phyloP scores from a whole-genome alignment of 2,329 filamentous ascomycete genomes.

The Diplodia mutila region DNA sequence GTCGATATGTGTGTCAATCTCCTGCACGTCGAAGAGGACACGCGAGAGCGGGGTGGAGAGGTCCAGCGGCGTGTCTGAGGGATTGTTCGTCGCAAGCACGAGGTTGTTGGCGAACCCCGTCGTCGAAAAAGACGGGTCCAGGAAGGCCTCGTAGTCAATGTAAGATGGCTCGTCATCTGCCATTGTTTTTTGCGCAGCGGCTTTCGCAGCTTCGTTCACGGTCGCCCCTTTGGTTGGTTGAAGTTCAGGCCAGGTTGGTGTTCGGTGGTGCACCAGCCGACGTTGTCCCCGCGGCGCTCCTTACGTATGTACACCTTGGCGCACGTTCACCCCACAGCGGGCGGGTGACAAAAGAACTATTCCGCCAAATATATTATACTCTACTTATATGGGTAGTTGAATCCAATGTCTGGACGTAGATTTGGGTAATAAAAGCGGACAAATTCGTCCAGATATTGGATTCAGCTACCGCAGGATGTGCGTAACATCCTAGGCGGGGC shows the following conservation, averaged over 20 bases:
- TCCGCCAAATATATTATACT: too few relatives aligned
- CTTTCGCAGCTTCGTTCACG: background rate
- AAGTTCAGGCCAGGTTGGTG: constrained; percentile 15
- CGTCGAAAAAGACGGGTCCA: constrained; percentile 80
- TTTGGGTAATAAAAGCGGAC: too few relatives aligned
- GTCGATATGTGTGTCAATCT: constrained; percentile 96
- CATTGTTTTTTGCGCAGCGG: background rate
- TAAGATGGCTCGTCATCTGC: constrained; percentile 66
- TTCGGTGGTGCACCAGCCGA: constrained; percentile 5
- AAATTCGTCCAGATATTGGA: too few relatives aligned
- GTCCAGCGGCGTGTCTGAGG: constrained; percentile 85
- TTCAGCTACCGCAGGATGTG: too few relatives aligned
- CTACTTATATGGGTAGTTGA: too few relatives aligned
- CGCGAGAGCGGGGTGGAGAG: constrained; percentile 91
- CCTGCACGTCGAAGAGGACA: constrained; percentile 94
- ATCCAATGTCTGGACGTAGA: too few relatives aligned
- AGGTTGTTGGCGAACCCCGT: constrained; percentile 84
- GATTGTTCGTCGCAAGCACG: constrained; percentile 87
- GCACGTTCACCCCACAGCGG: background rate
- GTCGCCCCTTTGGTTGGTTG: background rate
- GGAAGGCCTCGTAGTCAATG: constrained; percentile 93
- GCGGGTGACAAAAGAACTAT: too few relatives aligned
- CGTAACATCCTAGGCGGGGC: too few relatives aligned
- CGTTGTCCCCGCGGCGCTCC: background rate
- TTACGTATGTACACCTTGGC: background rate